Conservation (phyloP, 2,329 filamentous ascomycete genomes). For the Cordyceps javanica region DNA sequence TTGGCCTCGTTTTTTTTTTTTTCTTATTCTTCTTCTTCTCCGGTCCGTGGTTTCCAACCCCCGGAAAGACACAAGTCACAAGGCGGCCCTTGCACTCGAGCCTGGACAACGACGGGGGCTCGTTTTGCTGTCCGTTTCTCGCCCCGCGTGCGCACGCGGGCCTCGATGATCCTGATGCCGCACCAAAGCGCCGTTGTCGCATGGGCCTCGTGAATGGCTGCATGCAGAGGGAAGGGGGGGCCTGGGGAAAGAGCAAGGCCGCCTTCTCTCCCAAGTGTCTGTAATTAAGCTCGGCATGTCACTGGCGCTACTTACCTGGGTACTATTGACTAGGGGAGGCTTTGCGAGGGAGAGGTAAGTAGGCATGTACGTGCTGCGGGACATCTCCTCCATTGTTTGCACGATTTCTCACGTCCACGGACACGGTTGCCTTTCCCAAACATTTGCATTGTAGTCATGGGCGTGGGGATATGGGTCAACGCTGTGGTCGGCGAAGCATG, state of each 20-base stretch:
- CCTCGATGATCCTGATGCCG: constrained; percentile 3
- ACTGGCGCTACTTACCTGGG: neutral
- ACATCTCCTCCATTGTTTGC: neutral
- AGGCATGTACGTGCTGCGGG: neutral
- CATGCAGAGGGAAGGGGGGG: neutral
- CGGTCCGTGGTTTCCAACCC: no score
- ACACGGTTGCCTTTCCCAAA: no score
- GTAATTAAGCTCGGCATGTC: neutral
- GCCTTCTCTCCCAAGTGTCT: no score
- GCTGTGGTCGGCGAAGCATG: neutral
- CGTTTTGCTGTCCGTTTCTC: neutral
- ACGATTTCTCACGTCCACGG: no score
- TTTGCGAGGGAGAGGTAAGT: no score
- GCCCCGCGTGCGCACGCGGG: neutral
- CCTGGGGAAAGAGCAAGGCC: no score
- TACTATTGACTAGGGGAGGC: no score
- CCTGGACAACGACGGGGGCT: no score
- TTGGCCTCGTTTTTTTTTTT: neutral
- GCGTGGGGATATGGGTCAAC: no score
- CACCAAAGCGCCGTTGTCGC: neutral
- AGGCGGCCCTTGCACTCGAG: constrained; percentile 1
- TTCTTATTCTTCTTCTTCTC: no score
- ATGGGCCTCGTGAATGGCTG: neutral
- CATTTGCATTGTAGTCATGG: no score
- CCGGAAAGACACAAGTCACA: neutral